Conservation (phyloP, 2,329 filamentous ascomycete species). For the Paecilomyces niveus region DNA sequence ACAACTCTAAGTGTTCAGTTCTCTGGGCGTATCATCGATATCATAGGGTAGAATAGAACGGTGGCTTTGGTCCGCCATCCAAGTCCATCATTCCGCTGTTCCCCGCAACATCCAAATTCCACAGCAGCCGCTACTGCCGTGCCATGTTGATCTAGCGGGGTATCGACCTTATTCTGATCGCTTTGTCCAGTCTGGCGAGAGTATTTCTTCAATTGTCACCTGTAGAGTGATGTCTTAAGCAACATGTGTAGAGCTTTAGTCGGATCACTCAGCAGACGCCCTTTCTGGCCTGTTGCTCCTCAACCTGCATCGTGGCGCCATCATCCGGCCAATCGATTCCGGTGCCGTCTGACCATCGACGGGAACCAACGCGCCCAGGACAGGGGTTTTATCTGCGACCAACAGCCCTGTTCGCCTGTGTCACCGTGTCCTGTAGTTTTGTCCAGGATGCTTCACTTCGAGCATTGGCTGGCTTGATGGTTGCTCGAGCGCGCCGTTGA, state of each 20-base stretch:
- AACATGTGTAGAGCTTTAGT: neutral
- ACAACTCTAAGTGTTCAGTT: no score
- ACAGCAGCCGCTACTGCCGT: neutral
- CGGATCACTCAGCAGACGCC: neutral
- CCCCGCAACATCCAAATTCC: neutral
- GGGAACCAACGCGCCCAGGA: neutral
- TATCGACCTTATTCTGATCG: neutral
- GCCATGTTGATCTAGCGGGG: neutral
- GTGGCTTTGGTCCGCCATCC: no score
- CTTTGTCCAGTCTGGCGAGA: no score
- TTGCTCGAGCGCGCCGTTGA: no score
- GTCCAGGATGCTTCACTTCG: no score
- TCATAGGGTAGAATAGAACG: no score
- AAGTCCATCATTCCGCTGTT: neutral
- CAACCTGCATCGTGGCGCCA: neutral
- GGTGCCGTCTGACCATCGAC: neutral
- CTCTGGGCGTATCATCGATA: no score
- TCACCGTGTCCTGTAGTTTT: no score
- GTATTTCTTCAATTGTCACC: no score
- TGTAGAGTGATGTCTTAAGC: no score
- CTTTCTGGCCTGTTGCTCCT: neutral
- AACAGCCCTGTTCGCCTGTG: no score
- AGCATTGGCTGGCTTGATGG: no score
- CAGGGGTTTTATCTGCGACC: neutral
- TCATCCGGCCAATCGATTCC: neutral